Evolutionary conservation across 2,329 filamentous ascomycete species (phyloP).

Genomic region (Colletotrichum cuscutae): DNA sequence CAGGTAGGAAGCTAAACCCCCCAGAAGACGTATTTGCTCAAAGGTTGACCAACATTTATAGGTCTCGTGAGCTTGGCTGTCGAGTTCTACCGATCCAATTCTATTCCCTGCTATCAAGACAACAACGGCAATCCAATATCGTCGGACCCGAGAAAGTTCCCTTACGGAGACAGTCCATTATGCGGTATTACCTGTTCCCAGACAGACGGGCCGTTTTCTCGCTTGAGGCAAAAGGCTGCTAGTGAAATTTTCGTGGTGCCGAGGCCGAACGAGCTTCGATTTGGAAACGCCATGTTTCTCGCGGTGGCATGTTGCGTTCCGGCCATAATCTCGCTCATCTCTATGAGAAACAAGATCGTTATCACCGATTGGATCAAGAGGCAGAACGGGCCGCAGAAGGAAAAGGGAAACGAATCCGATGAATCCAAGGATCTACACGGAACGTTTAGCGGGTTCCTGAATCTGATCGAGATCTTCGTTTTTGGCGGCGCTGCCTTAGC

Average conservation of each 20-base stretch:
- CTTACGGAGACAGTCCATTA: conserved; percentile 49
- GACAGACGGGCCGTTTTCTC: conserved; percentile 60
- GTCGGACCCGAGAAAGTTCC: conserved; percentile 50
- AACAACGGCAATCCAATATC: conserved; percentile 49
- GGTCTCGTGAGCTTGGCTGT: conserved; percentile 70
- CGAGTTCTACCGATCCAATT: conserved; percentile 68
- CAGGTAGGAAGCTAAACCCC: conserved; percentile 53
- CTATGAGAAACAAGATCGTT: conserved; percentile 72
- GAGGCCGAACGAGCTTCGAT: conserved; percentile 63
- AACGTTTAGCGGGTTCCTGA: conserved; percentile 63
- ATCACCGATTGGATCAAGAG: conserved; percentile 67
- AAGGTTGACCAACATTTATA: conserved; percentile 37
- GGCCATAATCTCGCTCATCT: conserved; percentile 68
- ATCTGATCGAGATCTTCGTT: conserved; percentile 66
- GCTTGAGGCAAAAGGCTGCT: conserved; percentile 63
- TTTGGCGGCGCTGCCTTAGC: conserved; percentile 68
- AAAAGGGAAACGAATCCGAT: conserved; percentile 56
- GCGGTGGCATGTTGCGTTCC: conserved; percentile 74
- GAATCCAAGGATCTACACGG: conserved; percentile 68
- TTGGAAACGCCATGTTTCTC: conserved; percentile 68
- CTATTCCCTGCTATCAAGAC: conserved; percentile 54
- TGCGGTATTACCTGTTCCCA: conserved; percentile 62
- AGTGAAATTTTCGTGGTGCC: conserved; percentile 73
- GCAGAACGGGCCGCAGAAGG: conserved; percentile 40
- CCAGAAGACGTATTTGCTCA: not conserved